Base-by-base conservation (phyloP, 2,329 filamentous ascomycete genomes). In the Cordyceps farinosa region DNA sequence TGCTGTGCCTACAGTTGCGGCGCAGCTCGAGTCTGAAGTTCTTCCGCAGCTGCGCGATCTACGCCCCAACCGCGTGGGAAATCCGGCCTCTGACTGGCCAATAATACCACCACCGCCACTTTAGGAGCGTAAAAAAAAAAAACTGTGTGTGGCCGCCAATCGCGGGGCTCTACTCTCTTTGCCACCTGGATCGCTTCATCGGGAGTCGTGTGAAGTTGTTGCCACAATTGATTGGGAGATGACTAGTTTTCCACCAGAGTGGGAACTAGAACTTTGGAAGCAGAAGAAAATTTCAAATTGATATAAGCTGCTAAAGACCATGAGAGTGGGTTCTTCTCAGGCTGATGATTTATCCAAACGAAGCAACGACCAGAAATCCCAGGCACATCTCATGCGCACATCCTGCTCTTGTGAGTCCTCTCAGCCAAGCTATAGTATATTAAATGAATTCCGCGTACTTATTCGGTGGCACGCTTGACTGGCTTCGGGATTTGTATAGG, bases 221-320 rank as follows among this genome's bases (percentile, higher is more conserved):
- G 36, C 38, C 7, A 44, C 55, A 3, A 22, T 55, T 13, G 50
- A 61, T 22, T 61, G 40, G 59, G 50, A 55, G 27, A 61, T 30
- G 50, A 40, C 50, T 6, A 38, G 48, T 15, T 42, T 62, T n/a
- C 44, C 22, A 11, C 10, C 32, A 6, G 55, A 38, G 30, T 58
- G 44, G 44, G 44, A 50, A 17, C 32, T 40, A n/a, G 29, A 30
- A 8, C 13, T 58, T 9, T 57, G 32, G 32, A 50, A 58, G 44
- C 30, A 36, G 34, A 27, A 30, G 32, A 48, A 48, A n/a, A 29
- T 32, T 29, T 3, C 1, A 48, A n/a, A 2, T 22, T 57, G 29
- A 57, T 57, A 2, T 1, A 34, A 2, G 1, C 10, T 3, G 29
- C 42, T 27, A 22, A 36, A 34, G 29, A 57, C 13, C 36, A 27